Evolutionary conservation across 1,139 yeast species (phyloP).

Genomic region (Diutina neorugosa): DNA sequence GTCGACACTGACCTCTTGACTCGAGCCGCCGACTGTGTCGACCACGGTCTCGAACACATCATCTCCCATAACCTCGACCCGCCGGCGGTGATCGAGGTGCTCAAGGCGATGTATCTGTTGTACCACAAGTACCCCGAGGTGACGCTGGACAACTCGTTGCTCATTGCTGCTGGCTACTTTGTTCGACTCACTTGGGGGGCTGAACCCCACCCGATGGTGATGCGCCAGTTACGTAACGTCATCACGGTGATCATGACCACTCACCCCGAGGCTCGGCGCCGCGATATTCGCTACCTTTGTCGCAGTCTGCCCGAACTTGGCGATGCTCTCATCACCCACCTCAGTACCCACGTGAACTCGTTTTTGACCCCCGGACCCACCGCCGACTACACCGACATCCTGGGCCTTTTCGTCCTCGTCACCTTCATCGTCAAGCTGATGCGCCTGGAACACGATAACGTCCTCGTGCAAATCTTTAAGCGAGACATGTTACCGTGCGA

Average conservation of each 20-base stretch:
- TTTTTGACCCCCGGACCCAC: not conserved
- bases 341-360: not conserved
- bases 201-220: not conserved
- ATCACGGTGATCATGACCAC: not conserved
- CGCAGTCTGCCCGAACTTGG: not conserved
- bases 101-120: constrained; percentile 1
- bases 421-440: not conserved
- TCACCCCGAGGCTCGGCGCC: not conserved
- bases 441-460: not conserved
- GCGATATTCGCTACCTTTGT: not conserved
- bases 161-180: not conserved
- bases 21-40: not conserved
- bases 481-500: not conserved
- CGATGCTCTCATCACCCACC: not conserved
- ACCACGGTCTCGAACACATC: not conserved
- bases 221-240: not conserved
- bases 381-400: not conserved
- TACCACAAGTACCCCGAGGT: not conserved
- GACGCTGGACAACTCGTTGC: not conserved
- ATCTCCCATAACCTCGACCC: not conserved
- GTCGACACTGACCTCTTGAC: not conserved
- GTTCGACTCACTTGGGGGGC: not conserved
- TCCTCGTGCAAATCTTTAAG: not conserved
- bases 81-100: constrained; percentile 3
- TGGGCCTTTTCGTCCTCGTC: not conserved